Evolutionary conservation across 2,329 filamentous ascomycete species (phyloP).

Genomic region (Cadophora gregata): DNA sequence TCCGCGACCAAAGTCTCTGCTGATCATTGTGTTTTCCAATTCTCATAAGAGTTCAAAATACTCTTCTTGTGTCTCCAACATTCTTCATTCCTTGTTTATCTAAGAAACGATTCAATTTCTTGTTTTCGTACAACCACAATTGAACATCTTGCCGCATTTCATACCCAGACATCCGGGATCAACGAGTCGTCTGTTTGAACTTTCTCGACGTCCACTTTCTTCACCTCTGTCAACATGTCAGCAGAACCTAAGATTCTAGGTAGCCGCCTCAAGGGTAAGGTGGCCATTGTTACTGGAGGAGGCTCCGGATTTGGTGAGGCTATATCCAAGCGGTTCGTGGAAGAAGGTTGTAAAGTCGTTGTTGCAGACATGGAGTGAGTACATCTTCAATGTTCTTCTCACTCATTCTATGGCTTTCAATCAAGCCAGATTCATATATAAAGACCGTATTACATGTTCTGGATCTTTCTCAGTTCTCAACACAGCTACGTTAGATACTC

Average conservation of each 20-base stretch:
- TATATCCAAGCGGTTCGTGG: constrained; percentile 63
- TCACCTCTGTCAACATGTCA: constrained; percentile 39
- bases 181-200: not conserved
- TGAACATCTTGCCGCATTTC: not conserved
- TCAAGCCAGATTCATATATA: not conserved
- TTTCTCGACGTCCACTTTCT: not conserved
- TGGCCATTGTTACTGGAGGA: constrained; percentile 64
- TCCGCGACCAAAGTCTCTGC: not conserved
- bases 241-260: constrained; percentile 34
- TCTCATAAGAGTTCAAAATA: not conserved
- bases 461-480: not conserved
- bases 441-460: not conserved
- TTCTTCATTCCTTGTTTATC: not conserved
- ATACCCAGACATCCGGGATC: not conserved
- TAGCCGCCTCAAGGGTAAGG: constrained; percentile 55
- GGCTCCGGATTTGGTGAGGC: constrained; percentile 69
- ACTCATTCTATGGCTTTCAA: no score
- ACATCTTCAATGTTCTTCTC: not conserved
- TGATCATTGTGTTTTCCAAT: constrained; percentile 4
- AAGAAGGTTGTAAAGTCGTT: constrained; percentile 65
- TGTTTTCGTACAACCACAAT: not conserved
- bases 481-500: no score
- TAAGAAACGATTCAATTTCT: not conserved
- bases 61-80: not conserved
- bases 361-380: constrained; percentile 63